Conservation (phyloP, 2,329 filamentous ascomycete species). For the Ophiostoma populinum region DNA sequence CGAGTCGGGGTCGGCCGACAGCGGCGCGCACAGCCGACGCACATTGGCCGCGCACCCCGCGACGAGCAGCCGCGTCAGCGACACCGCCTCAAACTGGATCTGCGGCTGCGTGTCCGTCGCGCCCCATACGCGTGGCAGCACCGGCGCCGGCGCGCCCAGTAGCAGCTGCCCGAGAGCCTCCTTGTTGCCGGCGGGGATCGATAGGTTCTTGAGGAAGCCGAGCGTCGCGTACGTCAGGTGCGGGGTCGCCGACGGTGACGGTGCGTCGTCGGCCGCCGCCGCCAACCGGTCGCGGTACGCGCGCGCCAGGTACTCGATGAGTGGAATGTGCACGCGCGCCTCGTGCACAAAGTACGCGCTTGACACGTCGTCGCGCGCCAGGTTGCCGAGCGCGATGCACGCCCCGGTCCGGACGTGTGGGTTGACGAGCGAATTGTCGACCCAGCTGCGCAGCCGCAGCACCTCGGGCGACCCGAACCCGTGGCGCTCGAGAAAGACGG, state of each 20-base stretch:
- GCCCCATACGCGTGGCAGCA: slow-evolving; percentile 36
- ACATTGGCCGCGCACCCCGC: slow-evolving; percentile 36
- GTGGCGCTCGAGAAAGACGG: slow-evolving; percentile 21
- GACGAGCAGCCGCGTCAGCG: slow-evolving; percentile 38
- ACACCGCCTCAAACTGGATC: slow-evolving; percentile 42
- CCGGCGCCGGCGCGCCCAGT: slow-evolving; percentile 22
- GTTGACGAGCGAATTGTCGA: slow-evolving; percentile 19
- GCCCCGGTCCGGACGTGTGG: slow-evolving; percentile 31
- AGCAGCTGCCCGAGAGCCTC: no score
- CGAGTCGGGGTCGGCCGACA: slow-evolving; percentile 21
- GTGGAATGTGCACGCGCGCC: slow-evolving; percentile 24
- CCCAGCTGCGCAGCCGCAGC: slow-evolving; percentile 23
- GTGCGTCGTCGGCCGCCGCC: slow-evolving; percentile 11
- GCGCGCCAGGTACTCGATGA: slow-evolving; percentile 26
- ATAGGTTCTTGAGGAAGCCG: slow-evolving; percentile 47
- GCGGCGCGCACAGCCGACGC: slow-evolving; percentile 25
- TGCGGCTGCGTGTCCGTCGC: slow-evolving; percentile 32
- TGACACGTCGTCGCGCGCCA: slow-evolving; percentile 39
- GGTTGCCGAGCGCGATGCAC: slow-evolving; percentile 43
- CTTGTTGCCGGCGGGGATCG: slow-evolving; percentile 41
- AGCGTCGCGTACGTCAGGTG: slow-evolving; percentile 40
- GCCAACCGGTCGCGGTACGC: slow-evolving; percentile 18
- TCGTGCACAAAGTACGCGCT: slow-evolving; percentile 32
- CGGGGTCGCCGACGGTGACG: slow-evolving; percentile 11
- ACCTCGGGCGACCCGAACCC: slow-evolving; percentile 22